phyloP scores from a whole-genome alignment of 2,329 filamentous ascomycete genomes.

The Chalara sp. region DNA sequence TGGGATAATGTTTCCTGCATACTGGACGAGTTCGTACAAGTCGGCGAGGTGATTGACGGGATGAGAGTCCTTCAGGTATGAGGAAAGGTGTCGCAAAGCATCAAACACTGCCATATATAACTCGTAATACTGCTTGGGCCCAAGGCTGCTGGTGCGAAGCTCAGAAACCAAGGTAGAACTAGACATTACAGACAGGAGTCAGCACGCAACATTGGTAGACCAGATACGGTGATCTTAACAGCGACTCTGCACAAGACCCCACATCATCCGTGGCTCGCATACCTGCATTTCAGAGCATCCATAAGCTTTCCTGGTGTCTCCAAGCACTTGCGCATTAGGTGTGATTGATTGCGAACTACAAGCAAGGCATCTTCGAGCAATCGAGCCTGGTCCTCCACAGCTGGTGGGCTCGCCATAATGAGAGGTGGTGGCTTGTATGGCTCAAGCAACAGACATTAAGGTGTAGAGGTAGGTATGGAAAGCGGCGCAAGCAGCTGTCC shows the following conservation, averaged over 20 bases:
- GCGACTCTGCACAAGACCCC: neutral
- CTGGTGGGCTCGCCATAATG: constrained; percentile 48
- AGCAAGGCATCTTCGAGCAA: constrained; percentile 95
- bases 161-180: constrained; percentile 99
- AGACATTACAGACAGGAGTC: constrained; percentile 18
- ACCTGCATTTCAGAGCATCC: constrained; percentile 99
- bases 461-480: neutral
- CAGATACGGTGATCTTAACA: too few species aligned
- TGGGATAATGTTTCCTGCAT: constrained; percentile 96
- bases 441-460: constrained; percentile 10
- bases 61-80: constrained; percentile 95
- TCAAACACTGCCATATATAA: constrained; percentile 99
- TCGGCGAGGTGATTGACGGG: constrained; percentile 97
- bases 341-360: constrained; percentile 94
- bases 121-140: constrained; percentile 99
- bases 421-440: constrained; percentile 16
- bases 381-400: constrained; percentile 76
- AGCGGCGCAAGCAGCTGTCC: neutral
- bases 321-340: constrained; percentile 94
- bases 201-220: constrained; percentile 10
- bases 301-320: constrained; percentile 98
- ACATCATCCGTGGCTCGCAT: constrained; percentile 33
- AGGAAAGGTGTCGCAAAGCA: constrained; percentile 89
- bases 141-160: constrained; percentile 89
- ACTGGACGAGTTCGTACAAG: constrained; percentile 94